Base-by-base conservation (phyloP, 2,329 filamentous ascomycete genomes). In the Arthrobotrys sinensis region DNA sequence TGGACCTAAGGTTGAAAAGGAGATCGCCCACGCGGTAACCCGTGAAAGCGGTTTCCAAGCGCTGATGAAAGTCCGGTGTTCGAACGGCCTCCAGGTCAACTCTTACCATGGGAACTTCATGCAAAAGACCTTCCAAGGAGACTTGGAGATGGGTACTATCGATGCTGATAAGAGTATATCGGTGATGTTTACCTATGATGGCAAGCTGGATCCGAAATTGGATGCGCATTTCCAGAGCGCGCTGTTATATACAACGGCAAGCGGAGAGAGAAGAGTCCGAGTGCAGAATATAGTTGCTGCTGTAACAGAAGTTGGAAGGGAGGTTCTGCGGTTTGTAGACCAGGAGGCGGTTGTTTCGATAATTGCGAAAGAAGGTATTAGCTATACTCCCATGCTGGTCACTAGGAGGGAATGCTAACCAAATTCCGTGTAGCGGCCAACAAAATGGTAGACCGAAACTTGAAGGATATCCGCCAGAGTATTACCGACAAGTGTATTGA, bases 191-290 rank as follows among this genome's bases (percentile, higher is more conserved):
- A 92, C 90, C 82, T 97, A 99, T 84, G 96, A 99, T 83, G 96
- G 96, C 77, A 98, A 98, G 85, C 89, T 99, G n/a, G 96, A 99
- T 84, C 87, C 93, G 3, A 97, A 97, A 85, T 88, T 98, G 21
- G 96, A 99, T 84, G 95, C 95, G 6, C 96, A 99, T 85, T 99
- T 99, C 88, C 96, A 99, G 84, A 93, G 93, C 21, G 96, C 96
- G 1, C 86, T 99, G 1, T 88, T 99, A 1, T 99, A 99, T 85
- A 99, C 96, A 0, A 96, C 95, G 3, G 92, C 94, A 3, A 91
- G 89, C 63, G 96, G 96, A 3, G 91, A 99, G 85, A 91, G 96
- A 60, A 89, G 96, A 67, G 96, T 99, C 60, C 89, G 96, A 76
- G 99, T 96, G 85, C 93, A 91, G 83, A 99, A 99, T 83, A 88